phyloP scores from a whole-genome alignment of 2,329 filamentous ascomycete species.

The Pestalotiopsis sp. region DNA sequence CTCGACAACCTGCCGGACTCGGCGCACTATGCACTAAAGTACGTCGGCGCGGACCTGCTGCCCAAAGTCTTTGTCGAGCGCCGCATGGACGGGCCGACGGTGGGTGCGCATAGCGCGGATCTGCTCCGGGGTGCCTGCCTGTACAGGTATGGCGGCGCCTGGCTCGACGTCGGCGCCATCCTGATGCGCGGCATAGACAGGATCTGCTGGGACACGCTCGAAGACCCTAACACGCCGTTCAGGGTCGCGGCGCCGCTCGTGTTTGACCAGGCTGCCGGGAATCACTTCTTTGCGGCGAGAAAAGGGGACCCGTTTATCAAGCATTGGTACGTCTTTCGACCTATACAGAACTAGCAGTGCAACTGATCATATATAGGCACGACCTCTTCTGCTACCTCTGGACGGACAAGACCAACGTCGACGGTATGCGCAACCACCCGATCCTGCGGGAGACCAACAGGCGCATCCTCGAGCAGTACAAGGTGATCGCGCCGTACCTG shows the following conservation, averaged over 20 bases:
- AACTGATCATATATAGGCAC: conserved; percentile 31
- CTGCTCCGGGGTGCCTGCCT: conserved; percentile 44
- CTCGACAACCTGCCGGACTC: conserved; percentile 39
- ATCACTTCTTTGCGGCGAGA: conserved; percentile 40
- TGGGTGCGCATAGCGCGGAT: conserved; percentile 43
- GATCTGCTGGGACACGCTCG: conserved; percentile 40
- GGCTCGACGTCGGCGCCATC: conserved; percentile 43
- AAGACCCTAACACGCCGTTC: conserved; percentile 33
- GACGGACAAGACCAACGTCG: conserved; percentile 26
- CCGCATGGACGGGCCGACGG: conserved; percentile 42
- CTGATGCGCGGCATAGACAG: conserved; percentile 38
- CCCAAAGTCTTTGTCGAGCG: conserved; percentile 37
- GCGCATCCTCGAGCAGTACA: conserved; percentile 25
- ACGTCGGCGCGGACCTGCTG: conserved; percentile 30
- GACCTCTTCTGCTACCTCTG: conserved; percentile 34
- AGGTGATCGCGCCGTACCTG: conserved; percentile 19
- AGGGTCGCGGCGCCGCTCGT: conserved; percentile 29
- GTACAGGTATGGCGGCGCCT: conserved; percentile 40
- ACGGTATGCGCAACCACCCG: conserved; percentile 28
- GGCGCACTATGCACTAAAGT: conserved; percentile 40
- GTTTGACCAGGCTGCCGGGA: conserved; percentile 31
- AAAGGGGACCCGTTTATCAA: conserved; percentile 43
- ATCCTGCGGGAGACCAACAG: conserved; percentile 29
- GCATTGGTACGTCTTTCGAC: conserved; percentile 24
- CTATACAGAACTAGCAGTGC: too few species aligned